Evolutionary conservation across 495 filamentous ascomycete genomes (phyloP).

Genomic region (Podospora appendiculata): DNA sequence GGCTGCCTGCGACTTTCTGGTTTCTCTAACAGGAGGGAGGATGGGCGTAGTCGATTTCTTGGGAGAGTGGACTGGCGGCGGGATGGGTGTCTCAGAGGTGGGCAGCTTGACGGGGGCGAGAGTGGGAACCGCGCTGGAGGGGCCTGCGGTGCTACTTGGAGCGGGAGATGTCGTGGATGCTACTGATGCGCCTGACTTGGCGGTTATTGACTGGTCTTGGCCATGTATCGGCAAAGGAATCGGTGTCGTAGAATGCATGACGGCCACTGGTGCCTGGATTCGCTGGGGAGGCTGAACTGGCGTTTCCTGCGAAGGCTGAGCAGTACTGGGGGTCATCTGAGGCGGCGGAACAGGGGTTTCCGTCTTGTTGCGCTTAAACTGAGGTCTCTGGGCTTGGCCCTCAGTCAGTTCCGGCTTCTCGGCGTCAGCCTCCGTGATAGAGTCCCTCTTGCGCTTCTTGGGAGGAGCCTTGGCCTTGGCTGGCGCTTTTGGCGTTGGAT

Average conservation of each 20-base stretch:
- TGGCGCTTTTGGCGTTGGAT: slow-evolving; percentile 12
- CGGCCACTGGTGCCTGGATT: slow-evolving; percentile 2
- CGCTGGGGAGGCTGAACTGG: slow-evolving; percentile 21
- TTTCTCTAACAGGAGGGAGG: slow-evolving; percentile 39
- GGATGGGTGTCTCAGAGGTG: slow-evolving; percentile 22
- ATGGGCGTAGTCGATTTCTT: slow-evolving; percentile 49
- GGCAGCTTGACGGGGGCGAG: slow-evolving; percentile 19
- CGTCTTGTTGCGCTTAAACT: slow-evolving; percentile 49
- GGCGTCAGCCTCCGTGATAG: slow-evolving; percentile 31
- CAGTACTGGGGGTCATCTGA: slow-evolving; percentile 21
- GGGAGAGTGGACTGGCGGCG: slow-evolving; percentile 25
- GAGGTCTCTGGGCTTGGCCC: slow-evolving; percentile 21
- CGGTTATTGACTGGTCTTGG: slow-evolving; percentile 23
- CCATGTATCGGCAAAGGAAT: slow-evolving; percentile 24
- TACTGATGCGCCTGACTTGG: slow-evolving; percentile 16
- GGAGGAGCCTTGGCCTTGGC: slow-evolving; percentile 24
- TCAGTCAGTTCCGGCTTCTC: slow-evolving; percentile 33
- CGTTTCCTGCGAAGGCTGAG: slow-evolving; percentile 34
- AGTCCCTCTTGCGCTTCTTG: slow-evolving; percentile 50
- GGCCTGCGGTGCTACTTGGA: slow-evolving; percentile 13
- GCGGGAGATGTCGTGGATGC: slow-evolving; percentile 22
- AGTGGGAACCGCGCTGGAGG: slow-evolving; percentile 1
- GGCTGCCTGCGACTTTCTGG: slow-evolving; percentile 19
- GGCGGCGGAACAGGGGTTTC: slow-evolving; percentile 46
- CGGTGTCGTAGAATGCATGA: slow-evolving; percentile 27